Percentiles rank a stretch among this genome's conserved stretches.
Evolutionary conservation across 192 early-diverging fungal species (phyloP).

Genomic region (Podila minutissima): DNA sequence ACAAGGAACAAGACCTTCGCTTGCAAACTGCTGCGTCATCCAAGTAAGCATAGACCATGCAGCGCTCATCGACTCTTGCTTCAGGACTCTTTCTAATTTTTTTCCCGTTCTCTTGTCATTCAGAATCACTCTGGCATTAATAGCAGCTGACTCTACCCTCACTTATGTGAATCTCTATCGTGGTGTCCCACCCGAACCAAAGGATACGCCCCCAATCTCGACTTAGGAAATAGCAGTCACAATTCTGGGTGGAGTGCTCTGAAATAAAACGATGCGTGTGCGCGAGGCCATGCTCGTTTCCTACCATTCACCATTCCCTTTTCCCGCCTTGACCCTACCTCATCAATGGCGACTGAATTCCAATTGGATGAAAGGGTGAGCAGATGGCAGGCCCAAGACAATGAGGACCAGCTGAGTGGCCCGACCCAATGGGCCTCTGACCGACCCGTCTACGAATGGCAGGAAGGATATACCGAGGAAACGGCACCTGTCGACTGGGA

Average conservation of each 20-base stretch:
- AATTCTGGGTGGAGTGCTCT: no score
- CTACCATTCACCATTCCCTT: neutral
- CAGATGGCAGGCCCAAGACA: neutral
- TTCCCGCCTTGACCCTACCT: neutral
- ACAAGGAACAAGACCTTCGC: slow-evolving; percentile 16
- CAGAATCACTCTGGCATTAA: slow-evolving; percentile 33
- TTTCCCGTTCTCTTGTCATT: neutral
- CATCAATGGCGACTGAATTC: neutral
- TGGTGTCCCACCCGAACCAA: slow-evolving; percentile 9
- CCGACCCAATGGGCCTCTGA: slow-evolving; percentile 50
- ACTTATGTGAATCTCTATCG: slow-evolving; percentile 31
- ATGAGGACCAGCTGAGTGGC: neutral
- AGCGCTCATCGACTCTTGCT: no score
- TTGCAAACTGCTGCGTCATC: slow-evolving; percentile 9
- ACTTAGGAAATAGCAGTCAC: no score
- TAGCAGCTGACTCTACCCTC: slow-evolving; percentile 26
- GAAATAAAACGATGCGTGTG: no score
- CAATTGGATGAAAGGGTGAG: neutral
- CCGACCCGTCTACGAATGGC: slow-evolving; percentile 60
- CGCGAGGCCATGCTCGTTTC: no score
- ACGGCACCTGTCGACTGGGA: slow-evolving; percentile 66
- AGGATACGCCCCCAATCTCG: neutral
- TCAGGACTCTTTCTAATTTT: neutral
- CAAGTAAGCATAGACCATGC: slow-evolving; percentile 7
- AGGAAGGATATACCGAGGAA: slow-evolving; percentile 64